A percentile compares a stretch with the other conserved stretches of the same genome.
Evolutionary conservation across 148 eudicot genomes (phyloP).

Genomic region (Rhododendron williamsianum): DNA sequence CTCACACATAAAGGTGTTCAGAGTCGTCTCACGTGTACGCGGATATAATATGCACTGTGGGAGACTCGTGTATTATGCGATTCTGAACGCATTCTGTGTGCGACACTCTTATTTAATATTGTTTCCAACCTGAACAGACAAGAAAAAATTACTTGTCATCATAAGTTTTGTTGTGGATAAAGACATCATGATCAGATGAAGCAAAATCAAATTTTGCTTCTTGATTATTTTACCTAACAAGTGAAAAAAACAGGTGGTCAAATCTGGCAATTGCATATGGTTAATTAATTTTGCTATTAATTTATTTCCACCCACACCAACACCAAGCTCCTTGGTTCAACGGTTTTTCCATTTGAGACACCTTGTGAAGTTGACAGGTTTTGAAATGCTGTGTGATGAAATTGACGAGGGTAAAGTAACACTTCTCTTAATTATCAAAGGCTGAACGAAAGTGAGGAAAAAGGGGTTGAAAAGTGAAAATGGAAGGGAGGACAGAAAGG

Average conservation of each 20-base stretch:
- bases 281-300: neutral
- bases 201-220: neutral
- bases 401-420: neutral
- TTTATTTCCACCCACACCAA: neutral
- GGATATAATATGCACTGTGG: no score
- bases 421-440: neutral
- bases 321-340: neutral
- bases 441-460: neutral
- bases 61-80: neutral
- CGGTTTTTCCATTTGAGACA: neutral
- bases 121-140: neutral
- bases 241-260: neutral
- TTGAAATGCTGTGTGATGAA: neutral
- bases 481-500: neutral
- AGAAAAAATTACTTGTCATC: neutral
- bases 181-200: neutral
- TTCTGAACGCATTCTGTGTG: neutral
- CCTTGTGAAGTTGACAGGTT: neutral
- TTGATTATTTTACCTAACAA: neutral
- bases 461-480: neutral
- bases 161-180: neutral
- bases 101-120: neutral
- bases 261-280: neutral
- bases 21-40: neutral
- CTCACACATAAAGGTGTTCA: neutral